phyloP scores from a whole-genome alignment of 495 filamentous ascomycete species.

The Tuber indicum region DNA sequence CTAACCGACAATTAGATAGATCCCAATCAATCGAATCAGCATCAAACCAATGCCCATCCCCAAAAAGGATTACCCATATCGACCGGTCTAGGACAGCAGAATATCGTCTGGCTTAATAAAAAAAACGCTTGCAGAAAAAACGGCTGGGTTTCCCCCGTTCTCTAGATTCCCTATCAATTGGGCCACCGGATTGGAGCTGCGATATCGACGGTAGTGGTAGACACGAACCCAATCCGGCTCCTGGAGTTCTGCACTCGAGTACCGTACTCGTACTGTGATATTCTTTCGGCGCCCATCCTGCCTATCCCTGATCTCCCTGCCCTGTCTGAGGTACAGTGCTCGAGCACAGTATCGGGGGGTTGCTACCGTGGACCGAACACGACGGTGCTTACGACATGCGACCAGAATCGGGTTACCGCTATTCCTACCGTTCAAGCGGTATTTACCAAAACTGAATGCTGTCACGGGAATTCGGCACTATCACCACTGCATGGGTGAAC shows the following conservation, averaged over 20 bases:
- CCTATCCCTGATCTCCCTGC: background rate
- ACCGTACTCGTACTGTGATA: background rate
- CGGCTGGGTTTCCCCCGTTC: background rate
- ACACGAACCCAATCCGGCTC: background rate
- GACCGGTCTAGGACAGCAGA: background rate
- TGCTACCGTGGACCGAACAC: background rate
- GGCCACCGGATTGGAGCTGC: background rate
- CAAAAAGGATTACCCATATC: background rate
- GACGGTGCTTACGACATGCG: background rate
- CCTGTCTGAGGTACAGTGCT: background rate
- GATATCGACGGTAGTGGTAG: background rate
- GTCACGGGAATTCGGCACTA: background rate
- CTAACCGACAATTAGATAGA: background rate
- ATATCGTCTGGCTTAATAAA: background rate
- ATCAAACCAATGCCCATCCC: background rate
- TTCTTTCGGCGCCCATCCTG: background rate
- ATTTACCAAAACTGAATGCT: background rate
- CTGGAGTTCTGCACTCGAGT: background rate
- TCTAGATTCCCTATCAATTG: background rate
- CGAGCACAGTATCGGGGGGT: background rate
- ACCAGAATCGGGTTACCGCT: background rate
- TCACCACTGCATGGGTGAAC: background rate
- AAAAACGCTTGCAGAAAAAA: background rate
- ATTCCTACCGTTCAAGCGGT: constrained; percentile 2
- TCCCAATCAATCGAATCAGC: background rate